Evolutionary conservation across 148 eudicot genomes (phyloP).

Genomic region (Rhododendron molle): DNA sequence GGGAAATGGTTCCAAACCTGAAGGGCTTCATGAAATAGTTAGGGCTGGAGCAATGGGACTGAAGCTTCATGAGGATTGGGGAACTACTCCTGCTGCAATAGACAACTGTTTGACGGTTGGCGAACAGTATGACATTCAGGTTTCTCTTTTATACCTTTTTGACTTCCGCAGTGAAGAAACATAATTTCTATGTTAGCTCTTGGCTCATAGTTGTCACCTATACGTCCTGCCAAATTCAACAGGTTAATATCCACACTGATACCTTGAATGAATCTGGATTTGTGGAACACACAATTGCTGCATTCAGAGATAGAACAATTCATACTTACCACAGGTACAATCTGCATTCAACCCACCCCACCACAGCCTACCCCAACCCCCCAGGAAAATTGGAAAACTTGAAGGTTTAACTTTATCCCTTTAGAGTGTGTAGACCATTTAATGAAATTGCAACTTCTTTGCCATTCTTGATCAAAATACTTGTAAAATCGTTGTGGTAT

Average conservation of each 20-base stretch:
- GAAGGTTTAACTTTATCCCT: not conserved
- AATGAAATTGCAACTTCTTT: not conserved
- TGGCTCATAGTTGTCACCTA: not conserved
- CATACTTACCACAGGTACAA: slow-evolving; percentile 93
- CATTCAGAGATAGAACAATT: slow-evolving; percentile 86
- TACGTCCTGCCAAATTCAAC: slow-evolving; percentile 12
- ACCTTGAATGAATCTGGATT: slow-evolving; percentile 98
- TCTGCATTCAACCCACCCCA: not conserved
- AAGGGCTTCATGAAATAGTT: slow-evolving; percentile 83
- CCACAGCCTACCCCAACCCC: not conserved
- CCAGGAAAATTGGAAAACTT: not conserved
- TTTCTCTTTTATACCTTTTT: slow-evolving; percentile 16
- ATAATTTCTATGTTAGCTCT: not conserved
- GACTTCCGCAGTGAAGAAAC: not conserved
- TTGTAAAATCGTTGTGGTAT: not conserved
- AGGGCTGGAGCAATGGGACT: slow-evolving; percentile 98
- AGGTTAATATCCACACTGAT: slow-evolving; percentile 98
- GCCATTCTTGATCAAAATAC: not conserved
- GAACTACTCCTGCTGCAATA: slow-evolving; percentile 93
- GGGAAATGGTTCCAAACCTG: slow-evolving; percentile 84
- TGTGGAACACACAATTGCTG: slow-evolving; percentile 89
- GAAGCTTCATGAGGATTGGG: slow-evolving; percentile 99
- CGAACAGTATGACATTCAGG: slow-evolving; percentile 85
- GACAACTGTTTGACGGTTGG: slow-evolving; percentile 84
- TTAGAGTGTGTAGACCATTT: not conserved